These are phyloP conservation scores for Emmonsiellopsis sp. DNA, from an alignment of 2,329 filamentous ascomycete genomes.

Conservation along the genomic window DNA sequence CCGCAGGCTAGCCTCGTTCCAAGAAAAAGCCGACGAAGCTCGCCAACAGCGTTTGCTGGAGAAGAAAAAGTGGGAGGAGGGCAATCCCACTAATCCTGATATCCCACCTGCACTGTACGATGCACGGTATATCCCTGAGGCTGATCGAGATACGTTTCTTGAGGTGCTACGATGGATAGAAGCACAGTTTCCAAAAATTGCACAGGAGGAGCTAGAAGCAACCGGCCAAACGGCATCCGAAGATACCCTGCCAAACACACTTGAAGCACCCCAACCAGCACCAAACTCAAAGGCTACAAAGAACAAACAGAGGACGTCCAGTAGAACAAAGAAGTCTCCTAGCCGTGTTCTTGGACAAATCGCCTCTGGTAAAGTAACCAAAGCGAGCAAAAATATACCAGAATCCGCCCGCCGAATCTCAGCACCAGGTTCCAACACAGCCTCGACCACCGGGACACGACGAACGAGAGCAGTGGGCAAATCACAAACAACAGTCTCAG, in stretches of 20 bases:
- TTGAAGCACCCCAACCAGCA: not conserved
- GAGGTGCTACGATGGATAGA: conserved; percentile 2
- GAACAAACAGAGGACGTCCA: not conserved
- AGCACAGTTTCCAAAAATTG: conserved; percentile 1
- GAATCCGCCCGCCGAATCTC: not conserved
- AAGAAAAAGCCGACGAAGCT: not conserved
- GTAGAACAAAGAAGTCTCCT: not conserved
- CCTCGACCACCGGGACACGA: not conserved
- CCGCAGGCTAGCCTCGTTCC: not conserved
- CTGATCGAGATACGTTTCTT: not conserved
- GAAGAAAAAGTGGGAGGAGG: not conserved
- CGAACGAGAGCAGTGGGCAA: not conserved
- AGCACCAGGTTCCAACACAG: not conserved
- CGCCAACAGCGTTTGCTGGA: not conserved
- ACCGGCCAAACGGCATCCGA: not conserved
- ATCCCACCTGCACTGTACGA: not conserved
- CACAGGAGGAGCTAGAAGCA: not conserved
- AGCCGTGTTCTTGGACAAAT: not conserved
- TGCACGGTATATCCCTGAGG: not conserved
- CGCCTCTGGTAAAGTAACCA: not conserved
- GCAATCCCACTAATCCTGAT: not conserved
- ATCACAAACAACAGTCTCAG: not conserved
- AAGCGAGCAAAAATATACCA: not conserved
- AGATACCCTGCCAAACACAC: not conserved
- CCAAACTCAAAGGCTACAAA: not conserved